These are phyloP conservation scores for Zygosaccharomyces sapae DNA, from an alignment of 1,139 yeast genomes.

Conservation along the genomic window DNA sequence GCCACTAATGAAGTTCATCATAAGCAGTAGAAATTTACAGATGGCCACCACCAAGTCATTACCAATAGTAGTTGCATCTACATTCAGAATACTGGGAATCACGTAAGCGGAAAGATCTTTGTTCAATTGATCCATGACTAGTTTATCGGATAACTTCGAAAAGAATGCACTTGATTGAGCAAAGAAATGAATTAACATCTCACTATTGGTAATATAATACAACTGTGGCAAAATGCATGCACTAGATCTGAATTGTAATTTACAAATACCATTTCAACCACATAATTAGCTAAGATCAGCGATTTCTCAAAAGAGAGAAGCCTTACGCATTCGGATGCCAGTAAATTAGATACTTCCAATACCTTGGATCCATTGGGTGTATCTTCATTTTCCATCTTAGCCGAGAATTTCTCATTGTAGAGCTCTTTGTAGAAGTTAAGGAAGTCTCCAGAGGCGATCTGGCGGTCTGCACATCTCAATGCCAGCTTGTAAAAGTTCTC, in stretches of 20 bases:
- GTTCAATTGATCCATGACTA: slow-evolving; percentile 29
- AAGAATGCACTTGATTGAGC: slow-evolving; percentile 29
- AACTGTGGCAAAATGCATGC: slow-evolving; percentile 26
- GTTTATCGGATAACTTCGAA: slow-evolving; percentile 26
- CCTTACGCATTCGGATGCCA: slow-evolving; percentile 25
- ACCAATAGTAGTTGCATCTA: slow-evolving; percentile 14
- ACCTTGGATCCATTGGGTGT: slow-evolving; percentile 15
- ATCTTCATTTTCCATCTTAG: slow-evolving; percentile 22
- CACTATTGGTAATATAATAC: slow-evolving; percentile 17
- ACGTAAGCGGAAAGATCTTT: slow-evolving; percentile 26
- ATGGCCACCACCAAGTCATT: slow-evolving; percentile 27
- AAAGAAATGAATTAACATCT: slow-evolving; percentile 28
- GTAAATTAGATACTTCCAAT: slow-evolving; percentile 16
- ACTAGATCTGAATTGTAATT: slow-evolving; percentile 32
- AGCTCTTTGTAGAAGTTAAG: slow-evolving; percentile 34
- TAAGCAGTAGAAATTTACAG: slow-evolving; percentile 29
- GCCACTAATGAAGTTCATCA: slow-evolving; percentile 19
- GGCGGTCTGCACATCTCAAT: slow-evolving; percentile 30
- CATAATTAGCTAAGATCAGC: slow-evolving; percentile 30
- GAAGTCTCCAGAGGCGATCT: slow-evolving; percentile 30
- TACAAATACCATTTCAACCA: slow-evolving; percentile 30
- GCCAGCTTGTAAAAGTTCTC: slow-evolving; percentile 28
- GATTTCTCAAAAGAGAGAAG: slow-evolving; percentile 23
- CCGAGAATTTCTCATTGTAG: slow-evolving; percentile 30
- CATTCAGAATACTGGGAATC: slow-evolving; percentile 25